Conservation (phyloP, 2,329 filamentous ascomycete genomes). For the Diplodia sapinea region DNA sequence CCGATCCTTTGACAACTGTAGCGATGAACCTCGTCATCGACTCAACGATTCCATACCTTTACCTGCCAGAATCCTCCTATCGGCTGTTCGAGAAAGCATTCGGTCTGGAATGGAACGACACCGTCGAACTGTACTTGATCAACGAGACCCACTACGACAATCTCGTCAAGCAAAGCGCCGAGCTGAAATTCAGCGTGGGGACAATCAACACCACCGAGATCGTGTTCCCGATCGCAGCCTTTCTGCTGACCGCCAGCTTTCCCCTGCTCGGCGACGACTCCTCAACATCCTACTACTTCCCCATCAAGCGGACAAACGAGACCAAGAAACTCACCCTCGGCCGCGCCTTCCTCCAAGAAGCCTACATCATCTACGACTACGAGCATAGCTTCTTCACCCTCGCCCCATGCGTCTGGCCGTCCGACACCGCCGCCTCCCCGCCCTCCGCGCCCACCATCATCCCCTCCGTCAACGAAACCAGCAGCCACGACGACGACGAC, state of each 20-base stretch:
- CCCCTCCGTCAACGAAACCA: not conserved
- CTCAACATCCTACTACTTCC: slow-evolving; percentile 40
- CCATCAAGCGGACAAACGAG: slow-evolving; percentile 41
- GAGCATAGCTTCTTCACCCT: slow-evolving; percentile 47
- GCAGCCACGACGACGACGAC: not conserved
- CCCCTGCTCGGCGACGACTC: slow-evolving; percentile 20
- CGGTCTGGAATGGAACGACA: slow-evolving; percentile 40
- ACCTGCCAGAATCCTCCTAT: slow-evolving; percentile 43
- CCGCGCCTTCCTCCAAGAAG: slow-evolving; percentile 45
- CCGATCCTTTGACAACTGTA: not conserved
- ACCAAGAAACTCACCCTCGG: slow-evolving; percentile 42
- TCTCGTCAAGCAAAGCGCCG: not conserved
- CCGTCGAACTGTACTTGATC: slow-evolving; percentile 41
- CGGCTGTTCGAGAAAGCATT: slow-evolving; percentile 44
- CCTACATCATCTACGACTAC: slow-evolving; percentile 45
- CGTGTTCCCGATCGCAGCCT: slow-evolving; percentile 34
- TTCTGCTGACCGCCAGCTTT: slow-evolving; percentile 37
- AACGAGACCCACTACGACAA: slow-evolving; percentile 37
- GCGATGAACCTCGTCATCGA: slow-evolving; percentile 60
- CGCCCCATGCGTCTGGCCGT: slow-evolving; percentile 8
- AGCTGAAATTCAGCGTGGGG: not conserved
- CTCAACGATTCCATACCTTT: slow-evolving; percentile 45
- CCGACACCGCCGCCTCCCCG: not conserved
- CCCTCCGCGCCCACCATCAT: not conserved
- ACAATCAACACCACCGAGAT: not conserved